phyloP scores from a whole-genome alignment of 306 rosid species.

The Chamaecrista fasciculata region DNA sequence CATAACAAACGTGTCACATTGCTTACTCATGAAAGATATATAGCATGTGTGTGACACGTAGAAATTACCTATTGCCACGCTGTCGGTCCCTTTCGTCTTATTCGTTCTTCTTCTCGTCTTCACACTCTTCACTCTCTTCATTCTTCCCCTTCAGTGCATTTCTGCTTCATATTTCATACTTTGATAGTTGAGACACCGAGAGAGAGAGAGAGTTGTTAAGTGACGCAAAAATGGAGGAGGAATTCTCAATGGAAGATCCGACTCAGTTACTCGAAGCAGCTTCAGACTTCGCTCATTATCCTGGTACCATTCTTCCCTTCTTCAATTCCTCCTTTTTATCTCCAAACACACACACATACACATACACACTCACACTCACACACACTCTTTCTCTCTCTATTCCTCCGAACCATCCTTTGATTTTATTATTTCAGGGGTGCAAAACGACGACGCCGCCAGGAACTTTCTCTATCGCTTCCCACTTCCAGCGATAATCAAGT shows the following conservation, averaged over 20 bases:
- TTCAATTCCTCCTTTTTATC: not conserved
- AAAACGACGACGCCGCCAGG: slow-evolving; percentile 58
- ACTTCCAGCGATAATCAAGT: slow-evolving; percentile 70
- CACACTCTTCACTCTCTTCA: too few relatives aligned
- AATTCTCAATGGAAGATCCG: slow-evolving; percentile 53
- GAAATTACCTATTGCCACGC: slow-evolving; percentile 31
- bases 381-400: too few relatives aligned
- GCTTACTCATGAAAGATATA: too few relatives aligned
- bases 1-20: too few relatives aligned
- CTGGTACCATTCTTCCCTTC: slow-evolving; percentile 43
- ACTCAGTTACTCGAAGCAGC: slow-evolving; percentile 70
- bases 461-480: slow-evolving; percentile 76
- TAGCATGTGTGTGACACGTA: slow-evolving; percentile 28
- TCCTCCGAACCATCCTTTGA: not conserved
- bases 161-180: not conserved
- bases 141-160: not conserved
- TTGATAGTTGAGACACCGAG: too few relatives aligned
- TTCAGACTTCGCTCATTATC: slow-evolving; percentile 55
- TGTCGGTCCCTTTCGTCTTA: not conserved
- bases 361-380: too few relatives aligned
- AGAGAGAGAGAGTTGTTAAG: not conserved
- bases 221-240: slow-evolving; percentile 39
- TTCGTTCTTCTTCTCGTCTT: too few relatives aligned
- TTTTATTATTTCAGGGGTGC: slow-evolving; percentile 52
- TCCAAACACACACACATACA: too few relatives aligned